Evolutionary conservation across 176 grass and related monocot genomes (phyloP).

Genomic region (Oryza rufipogon): DNA sequence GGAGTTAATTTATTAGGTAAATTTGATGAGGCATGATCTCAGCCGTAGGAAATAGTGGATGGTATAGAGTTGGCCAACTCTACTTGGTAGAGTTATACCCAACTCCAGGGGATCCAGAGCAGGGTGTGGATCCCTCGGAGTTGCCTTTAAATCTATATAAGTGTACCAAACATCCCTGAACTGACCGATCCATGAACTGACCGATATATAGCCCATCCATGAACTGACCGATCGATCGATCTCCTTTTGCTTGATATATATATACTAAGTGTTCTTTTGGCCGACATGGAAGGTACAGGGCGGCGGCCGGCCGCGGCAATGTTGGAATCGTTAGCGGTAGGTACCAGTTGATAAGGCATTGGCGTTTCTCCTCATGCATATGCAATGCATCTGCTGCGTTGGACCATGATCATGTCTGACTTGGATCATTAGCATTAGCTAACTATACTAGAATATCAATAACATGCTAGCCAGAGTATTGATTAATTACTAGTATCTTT

Average conservation of each 20-base stretch:
- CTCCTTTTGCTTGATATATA: too few species aligned
- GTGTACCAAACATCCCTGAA: too few species aligned
- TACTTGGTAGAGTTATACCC: too few species aligned
- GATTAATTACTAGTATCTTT: neutral
- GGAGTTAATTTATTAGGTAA: too few species aligned
- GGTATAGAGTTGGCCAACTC: too few species aligned
- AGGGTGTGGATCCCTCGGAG: too few species aligned
- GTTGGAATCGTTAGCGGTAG: constrained; percentile 23
- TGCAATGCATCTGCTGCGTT: neutral
- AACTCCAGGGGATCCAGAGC: too few species aligned
- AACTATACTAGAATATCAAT: neutral
- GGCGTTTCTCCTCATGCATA: neutral
- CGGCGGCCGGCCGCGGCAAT: neutral
- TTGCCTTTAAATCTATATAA: too few species aligned
- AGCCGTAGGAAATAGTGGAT: too few species aligned
- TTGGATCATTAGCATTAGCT: constrained; percentile 6
- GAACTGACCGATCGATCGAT: too few species aligned
- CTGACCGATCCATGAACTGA: too few species aligned
- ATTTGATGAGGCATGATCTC: too few species aligned
- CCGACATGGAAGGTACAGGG: constrained; percentile 26
- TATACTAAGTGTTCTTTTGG: constrained; percentile 28
- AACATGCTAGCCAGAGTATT: neutral
- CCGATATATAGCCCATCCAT: neutral
- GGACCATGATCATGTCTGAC: neutral
- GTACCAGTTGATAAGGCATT: constrained; percentile 5